These are phyloP conservation scores for Pythium brachiatum DNA, from an alignment of 352 stramenopile genomes.

Conservation along the genomic window DNA sequence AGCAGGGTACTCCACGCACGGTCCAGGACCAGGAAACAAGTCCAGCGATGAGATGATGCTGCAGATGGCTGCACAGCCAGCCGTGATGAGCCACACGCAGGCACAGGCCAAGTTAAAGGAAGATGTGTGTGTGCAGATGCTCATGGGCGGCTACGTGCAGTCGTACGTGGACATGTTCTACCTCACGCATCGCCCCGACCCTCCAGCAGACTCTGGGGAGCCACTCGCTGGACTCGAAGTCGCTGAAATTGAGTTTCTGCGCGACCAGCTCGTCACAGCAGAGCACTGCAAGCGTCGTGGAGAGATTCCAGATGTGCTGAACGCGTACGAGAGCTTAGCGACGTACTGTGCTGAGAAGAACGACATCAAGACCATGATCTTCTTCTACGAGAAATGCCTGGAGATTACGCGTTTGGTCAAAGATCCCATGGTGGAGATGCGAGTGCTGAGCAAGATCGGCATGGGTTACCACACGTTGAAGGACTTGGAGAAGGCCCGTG, in stretches of 20 bases:
- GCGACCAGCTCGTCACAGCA: constrained; percentile 82
- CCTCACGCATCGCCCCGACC: constrained; percentile 72
- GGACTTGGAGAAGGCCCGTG: constrained; percentile 67
- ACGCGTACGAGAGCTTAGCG: constrained; percentile 80
- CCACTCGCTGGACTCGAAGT: constrained; percentile 25
- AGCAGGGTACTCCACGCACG: background rate
- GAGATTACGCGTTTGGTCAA: constrained; percentile 87
- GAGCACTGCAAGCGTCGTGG: constrained; percentile 89
- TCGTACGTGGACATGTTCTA: constrained; percentile 95
- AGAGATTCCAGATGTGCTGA: constrained; percentile 82
- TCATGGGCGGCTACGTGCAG: constrained; percentile 89
- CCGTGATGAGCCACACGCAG: constrained; percentile 23
- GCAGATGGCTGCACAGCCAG: constrained; percentile 2
- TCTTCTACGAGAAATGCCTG: constrained; percentile 93
- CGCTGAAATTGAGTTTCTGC: constrained; percentile 84
- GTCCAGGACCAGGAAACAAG: background rate
- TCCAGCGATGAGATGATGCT: constrained; percentile 20
- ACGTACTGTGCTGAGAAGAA: constrained; percentile 70
- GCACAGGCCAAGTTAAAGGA: constrained; percentile 68
- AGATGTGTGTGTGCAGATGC: constrained; percentile 82
- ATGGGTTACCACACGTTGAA: constrained; percentile 70
- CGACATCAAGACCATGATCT: constrained; percentile 89
- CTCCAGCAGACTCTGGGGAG: constrained; percentile 29
- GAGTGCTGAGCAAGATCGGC: constrained; percentile 81
- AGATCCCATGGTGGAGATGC: constrained; percentile 87